These are phyloP conservation scores for Neoarthrinium moseri DNA, from an alignment of 2,329 filamentous ascomycete genomes.

Conservation along the genomic window DNA sequence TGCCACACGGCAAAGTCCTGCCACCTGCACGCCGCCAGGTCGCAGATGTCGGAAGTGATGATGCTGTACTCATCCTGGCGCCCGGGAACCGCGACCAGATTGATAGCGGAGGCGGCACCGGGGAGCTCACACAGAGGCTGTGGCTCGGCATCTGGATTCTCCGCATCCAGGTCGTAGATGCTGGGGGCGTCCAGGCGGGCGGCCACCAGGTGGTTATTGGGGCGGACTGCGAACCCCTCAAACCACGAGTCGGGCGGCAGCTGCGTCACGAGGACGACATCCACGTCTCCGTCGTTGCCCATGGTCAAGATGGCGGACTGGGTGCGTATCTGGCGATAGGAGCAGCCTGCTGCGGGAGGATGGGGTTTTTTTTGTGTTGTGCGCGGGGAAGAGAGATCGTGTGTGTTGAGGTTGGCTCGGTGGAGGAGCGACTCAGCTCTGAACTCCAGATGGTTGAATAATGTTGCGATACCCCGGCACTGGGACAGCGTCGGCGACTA, in stretches of 20 bases:
- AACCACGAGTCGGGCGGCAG: constrained; percentile 28
- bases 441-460: too few relatives aligned
- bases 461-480: too few relatives aligned
- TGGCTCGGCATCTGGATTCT: constrained; percentile 22
- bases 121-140: constrained; percentile 22
- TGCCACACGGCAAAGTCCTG: constrained; percentile 23
- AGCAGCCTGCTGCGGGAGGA: too few relatives aligned
- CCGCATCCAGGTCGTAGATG: constrained; percentile 24
- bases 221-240: constrained; percentile 24
- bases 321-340: too few relatives aligned
- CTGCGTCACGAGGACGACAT: constrained; percentile 28
- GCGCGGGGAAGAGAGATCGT: too few relatives aligned
- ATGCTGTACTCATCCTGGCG: constrained; percentile 23
- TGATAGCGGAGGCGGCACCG: constrained; percentile 19
- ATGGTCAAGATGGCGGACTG: too few relatives aligned
- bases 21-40: constrained; percentile 26
- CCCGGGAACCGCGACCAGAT: constrained; percentile 21
- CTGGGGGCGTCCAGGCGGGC: constrained; percentile 27
- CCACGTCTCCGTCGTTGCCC: constrained; percentile 9
- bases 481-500: too few relatives aligned
- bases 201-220: constrained; percentile 26
- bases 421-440: too few relatives aligned
- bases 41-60: constrained; percentile 18
- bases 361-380: too few relatives aligned
- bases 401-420: too few relatives aligned